Percentiles rank a stretch among this genome's conserved stretches.
These are phyloP conservation scores for Trichoderma harzianum DNA, from an alignment of 2,329 filamentous ascomycete genomes.

Conservation along the genomic window DNA sequence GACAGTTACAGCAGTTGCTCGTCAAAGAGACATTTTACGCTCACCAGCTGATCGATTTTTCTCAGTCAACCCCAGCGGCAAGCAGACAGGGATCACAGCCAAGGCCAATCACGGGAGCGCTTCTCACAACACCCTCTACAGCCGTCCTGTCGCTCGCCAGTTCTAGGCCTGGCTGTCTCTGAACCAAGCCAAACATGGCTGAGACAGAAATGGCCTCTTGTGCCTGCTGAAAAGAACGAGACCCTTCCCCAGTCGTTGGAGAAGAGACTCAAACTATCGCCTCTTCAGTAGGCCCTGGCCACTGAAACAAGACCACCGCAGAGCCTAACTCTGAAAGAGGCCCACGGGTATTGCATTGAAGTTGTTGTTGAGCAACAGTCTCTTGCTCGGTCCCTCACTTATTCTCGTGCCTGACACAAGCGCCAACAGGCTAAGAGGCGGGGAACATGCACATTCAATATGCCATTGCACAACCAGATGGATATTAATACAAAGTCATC, in stretches of 20 bases:
- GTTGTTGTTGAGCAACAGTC: neutral
- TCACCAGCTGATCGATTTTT: neutral
- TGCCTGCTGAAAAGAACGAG: neutral
- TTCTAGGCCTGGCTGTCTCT: neutral
- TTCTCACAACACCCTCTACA: neutral
- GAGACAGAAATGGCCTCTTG: neutral
- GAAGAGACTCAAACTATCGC: accelerated
- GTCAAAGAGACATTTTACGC: neutral
- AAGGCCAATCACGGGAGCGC: neutral
- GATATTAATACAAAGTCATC: neutral
- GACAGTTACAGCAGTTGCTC: neutral
- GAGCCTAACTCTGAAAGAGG: neutral
- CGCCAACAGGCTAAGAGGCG: neutral
- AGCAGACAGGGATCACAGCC: neutral
- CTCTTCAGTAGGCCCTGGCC: neutral
- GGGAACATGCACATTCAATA: neutral
- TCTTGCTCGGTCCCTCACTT: neutral
- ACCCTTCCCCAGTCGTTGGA: neutral
- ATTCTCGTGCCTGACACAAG: neutral
- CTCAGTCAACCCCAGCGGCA: neutral
- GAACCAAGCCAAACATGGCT: neutral
- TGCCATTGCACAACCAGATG: neutral
- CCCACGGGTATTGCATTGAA: neutral
- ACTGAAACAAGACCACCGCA: neutral
- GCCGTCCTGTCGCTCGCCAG: neutral